Evolutionary conservation across 768 basidiomycete genomes (phyloP).

Genomic region (Tylopilus sp.): DNA sequence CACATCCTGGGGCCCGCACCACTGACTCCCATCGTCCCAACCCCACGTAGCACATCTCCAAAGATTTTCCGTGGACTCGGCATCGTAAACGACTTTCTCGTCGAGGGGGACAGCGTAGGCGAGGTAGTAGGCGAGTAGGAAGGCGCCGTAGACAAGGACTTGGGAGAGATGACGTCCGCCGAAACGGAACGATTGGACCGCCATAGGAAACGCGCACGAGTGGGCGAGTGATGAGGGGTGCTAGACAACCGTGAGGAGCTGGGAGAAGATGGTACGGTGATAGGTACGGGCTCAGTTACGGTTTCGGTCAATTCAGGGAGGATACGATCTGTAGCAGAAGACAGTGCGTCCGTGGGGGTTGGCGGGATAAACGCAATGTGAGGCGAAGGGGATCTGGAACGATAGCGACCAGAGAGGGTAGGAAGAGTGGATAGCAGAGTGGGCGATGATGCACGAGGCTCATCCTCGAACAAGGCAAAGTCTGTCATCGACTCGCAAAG

Average conservation of each 20-base stretch:
- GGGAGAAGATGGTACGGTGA: not conserved
- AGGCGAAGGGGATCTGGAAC: conserved; percentile 5
- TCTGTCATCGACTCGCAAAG: conserved; percentile 11
- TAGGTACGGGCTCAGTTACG: no score
- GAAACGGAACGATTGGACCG: conserved; percentile 9
- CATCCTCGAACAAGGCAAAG: conserved; percentile 3
- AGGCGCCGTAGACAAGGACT: not conserved
- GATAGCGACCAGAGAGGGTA: conserved; percentile 22
- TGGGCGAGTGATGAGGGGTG: conserved; percentile 2
- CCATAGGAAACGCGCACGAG: conserved; percentile 4
- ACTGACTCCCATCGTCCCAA: conserved; percentile 32
- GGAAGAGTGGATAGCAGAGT: conserved; percentile 19
- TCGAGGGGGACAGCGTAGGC: conserved; percentile 1
- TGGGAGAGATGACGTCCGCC: not conserved
- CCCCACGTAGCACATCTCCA: conserved; percentile 43
- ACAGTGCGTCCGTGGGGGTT: not conserved
- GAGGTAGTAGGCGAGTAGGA: conserved; percentile 5
- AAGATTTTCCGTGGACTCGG: conserved; percentile 22
- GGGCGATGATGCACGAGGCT: conserved; percentile 22
- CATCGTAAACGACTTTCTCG: conserved; percentile 16
- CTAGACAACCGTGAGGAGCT: not conserved
- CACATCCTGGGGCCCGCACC: conserved; percentile 1
- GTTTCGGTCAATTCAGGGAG: not conserved
- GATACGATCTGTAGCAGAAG: not conserved
- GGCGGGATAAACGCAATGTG: conserved; percentile 8